phyloP scores from a whole-genome alignment of 129 eudicot species.

The Gnaphalium uliginosum region DNA sequence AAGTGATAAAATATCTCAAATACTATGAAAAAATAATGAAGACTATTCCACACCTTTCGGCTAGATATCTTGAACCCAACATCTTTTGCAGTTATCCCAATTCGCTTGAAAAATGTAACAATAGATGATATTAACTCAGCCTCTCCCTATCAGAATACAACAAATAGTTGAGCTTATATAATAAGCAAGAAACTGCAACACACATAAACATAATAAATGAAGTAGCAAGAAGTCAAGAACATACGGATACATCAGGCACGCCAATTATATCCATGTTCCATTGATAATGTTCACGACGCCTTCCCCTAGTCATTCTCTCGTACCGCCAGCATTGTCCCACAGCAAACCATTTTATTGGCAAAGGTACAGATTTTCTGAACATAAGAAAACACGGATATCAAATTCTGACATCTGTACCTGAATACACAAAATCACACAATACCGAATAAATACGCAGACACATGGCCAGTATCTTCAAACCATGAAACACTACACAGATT shows the following conservation, averaged over 20 bases:
- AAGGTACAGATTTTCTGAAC: conserved; percentile 93
- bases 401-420: conserved; percentile 72
- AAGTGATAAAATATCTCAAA: conserved; percentile 9
- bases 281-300: conserved; percentile 97
- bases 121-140: conserved; percentile 97
- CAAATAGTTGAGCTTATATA: conserved; percentile 17
- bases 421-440: conserved; percentile 47
- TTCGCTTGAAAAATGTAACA: conserved; percentile 87
- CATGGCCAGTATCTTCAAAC: conserved; percentile 16
- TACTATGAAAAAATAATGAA: neutral
- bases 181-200: neutral
- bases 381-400: conserved; percentile 72
- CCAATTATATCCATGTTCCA: conserved; percentile 99
- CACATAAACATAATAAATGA: neutral
- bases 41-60: conserved; percentile 64
- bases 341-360: conserved; percentile 97
- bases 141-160: conserved; percentile 63
- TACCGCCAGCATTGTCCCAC: conserved; percentile 99
- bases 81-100: conserved; percentile 91
- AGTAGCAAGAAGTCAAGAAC: conserved; percentile 35
- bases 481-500: conserved; percentile 1
- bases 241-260: conserved; percentile 80
- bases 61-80: conserved; percentile 96
- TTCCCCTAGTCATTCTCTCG: conserved; percentile 95
- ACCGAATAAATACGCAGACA: conserved; percentile 38